Percentiles rank a stretch among this genome's conserved stretches.
These are phyloP conservation scores for Lasiosphaeria miniovina DNA, from an alignment of 495 filamentous ascomycete species.

Conservation along the genomic window DNA sequence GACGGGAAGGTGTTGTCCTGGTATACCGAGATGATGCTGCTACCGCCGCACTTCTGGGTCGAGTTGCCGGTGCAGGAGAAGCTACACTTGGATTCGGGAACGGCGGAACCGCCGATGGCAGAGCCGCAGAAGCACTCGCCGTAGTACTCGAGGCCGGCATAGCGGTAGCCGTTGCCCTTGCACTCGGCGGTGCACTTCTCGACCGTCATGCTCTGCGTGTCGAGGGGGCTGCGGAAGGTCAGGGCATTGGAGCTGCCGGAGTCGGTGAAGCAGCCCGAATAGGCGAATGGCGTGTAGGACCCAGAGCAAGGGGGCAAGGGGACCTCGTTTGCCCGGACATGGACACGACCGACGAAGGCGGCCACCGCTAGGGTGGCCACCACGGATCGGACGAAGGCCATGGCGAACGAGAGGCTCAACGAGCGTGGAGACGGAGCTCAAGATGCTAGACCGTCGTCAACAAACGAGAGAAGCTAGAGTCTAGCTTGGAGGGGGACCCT, in stretches of 20 bases:
- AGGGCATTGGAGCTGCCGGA: constrained; percentile 35
- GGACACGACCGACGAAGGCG: constrained; percentile 27
- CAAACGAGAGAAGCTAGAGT: background rate
- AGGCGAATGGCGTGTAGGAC: constrained; percentile 48
- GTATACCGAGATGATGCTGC: constrained; percentile 46
- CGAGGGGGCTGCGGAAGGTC: constrained; percentile 35
- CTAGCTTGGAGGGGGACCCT: background rate
- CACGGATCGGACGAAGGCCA: constrained; percentile 24
- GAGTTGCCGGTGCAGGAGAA: constrained; percentile 47
- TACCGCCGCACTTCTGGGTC: constrained; percentile 46
- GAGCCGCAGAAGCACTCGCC: constrained; percentile 53
- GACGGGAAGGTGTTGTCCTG: constrained; percentile 52
- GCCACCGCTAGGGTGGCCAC: constrained; percentile 33
- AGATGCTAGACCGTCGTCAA: background rate
- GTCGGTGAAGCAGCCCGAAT: constrained; percentile 52
- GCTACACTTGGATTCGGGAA: constrained; percentile 39
- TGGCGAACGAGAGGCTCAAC: constrained; percentile 13
- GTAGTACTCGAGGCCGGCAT: constrained; percentile 55
- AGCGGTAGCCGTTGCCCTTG: constrained; percentile 54
- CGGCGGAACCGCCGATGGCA: constrained; percentile 36
- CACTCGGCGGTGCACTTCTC: constrained; percentile 51
- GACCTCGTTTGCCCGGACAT: constrained; percentile 34
- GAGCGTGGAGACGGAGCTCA: constrained; percentile 4
- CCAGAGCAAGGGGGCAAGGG: constrained; percentile 39
- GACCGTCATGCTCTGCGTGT: constrained; percentile 45